Conservation (phyloP, 805 yeast genomes). For the Blastobotrys mokoenaii region DNA sequence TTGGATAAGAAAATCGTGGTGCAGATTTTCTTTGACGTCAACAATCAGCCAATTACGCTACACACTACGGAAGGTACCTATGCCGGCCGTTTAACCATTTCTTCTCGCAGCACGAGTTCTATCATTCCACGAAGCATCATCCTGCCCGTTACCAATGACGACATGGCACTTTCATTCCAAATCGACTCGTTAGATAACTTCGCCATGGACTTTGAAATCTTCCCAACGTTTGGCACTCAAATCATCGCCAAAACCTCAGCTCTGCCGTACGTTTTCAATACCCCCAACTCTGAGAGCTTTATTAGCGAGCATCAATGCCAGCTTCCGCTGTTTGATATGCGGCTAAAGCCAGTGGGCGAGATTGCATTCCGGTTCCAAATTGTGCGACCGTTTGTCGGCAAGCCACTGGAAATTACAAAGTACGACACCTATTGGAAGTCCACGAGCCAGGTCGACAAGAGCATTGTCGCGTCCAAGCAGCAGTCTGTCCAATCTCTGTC, state of each 20-base stretch:
- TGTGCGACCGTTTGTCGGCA: conserved; percentile 81
- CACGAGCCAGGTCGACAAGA: conserved; percentile 43
- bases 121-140: conserved; percentile 81
- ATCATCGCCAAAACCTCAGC: conserved; percentile 84
- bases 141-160: conserved; percentile 65
- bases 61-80: conserved; percentile 33
- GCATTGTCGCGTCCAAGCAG: conserved; percentile 10
- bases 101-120: conserved; percentile 61
- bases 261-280: conserved; percentile 44
- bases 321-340: conserved; percentile 72
- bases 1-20: conserved; percentile 81
- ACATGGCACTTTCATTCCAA: conserved; percentile 71
- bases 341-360: conserved; percentile 77
- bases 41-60: conserved; percentile 39
- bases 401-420: conserved; percentile 77
- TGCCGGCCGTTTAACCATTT: conserved; percentile 62
- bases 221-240: conserved; percentile 91
- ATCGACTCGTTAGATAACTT: conserved; percentile 69
- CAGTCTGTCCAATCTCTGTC: conserved; percentile 38
- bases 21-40: conserved; percentile 58
- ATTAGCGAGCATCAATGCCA: conserved; percentile 30
- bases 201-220: conserved; percentile 77
- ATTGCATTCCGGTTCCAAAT: conserved; percentile 69
- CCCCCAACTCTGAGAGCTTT: conserved; percentile 32
- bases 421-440: conserved; percentile 97